phyloP scores from a whole-genome alignment of 129 eudicot species.

The sunflower (Helianthus annuus) region DNA sequence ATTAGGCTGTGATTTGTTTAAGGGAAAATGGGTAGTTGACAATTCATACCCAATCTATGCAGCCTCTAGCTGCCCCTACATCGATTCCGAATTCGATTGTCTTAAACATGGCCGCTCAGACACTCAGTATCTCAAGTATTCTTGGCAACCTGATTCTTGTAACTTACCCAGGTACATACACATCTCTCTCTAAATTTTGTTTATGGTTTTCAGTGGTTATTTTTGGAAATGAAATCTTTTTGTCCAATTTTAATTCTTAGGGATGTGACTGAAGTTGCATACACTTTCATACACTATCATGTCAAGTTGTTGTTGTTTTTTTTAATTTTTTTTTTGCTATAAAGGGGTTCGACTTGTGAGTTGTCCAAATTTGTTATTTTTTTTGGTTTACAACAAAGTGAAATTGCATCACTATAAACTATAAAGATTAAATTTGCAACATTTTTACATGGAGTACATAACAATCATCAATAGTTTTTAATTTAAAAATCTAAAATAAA shows the following conservation, averaged over 20 bases:
- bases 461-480: neutral
- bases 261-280: neutral
- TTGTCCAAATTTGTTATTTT: too few species aligned
- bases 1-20: constrained; percentile 58
- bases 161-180: constrained; percentile 81
- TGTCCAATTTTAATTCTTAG: neutral
- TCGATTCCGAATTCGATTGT: constrained; percentile 71
- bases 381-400: neutral
- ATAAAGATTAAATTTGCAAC: neutral
- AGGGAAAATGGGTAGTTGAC: constrained; percentile 82
- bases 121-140: constrained; percentile 63
- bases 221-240: neutral
- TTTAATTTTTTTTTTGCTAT: too few species aligned
- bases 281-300: neutral
- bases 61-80: constrained; percentile 71
- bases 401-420: neutral
- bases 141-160: constrained; percentile 80
- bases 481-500: neutral
- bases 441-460: neutral
- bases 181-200: neutral
- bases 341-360: too few species aligned
- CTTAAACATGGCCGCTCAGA: constrained; percentile 76
- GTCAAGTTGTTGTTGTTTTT: neutral
- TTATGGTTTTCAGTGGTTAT: neutral
- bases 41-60: constrained; percentile 67